Evolutionary conservation across 805 yeast species (phyloP).

Genomic region (Wickerhamomyces xylosicus): DNA sequence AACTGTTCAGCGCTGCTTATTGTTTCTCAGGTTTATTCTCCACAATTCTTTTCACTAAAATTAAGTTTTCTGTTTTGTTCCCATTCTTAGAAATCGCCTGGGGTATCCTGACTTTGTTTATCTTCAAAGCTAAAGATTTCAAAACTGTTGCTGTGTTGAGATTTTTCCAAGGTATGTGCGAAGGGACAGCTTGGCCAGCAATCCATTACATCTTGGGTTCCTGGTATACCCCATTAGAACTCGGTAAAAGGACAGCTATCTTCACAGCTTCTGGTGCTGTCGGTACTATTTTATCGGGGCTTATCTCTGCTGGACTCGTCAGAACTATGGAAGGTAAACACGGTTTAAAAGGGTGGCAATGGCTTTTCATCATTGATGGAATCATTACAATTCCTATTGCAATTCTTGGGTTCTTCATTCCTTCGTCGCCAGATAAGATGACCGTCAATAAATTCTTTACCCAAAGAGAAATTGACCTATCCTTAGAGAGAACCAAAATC

Average conservation of each 20-base stretch:
- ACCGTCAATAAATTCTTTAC: constrained; percentile 9
- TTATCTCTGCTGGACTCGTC: constrained; percentile 32
- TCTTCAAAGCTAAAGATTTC: constrained; percentile 1
- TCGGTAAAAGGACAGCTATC: constrained; percentile 10
- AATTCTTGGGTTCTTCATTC: constrained; percentile 36
- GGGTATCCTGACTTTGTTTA: constrained; percentile 41
- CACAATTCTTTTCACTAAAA: constrained; percentile 3
- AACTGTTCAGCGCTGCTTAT: constrained; percentile 3
- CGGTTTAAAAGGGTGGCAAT: constrained; percentile 23
- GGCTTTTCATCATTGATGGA: constrained; percentile 37
- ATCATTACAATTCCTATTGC: constrained; percentile 39
- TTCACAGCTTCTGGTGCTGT: constrained; percentile 9
- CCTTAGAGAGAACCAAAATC: constrained; percentile 6
- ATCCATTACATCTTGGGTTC: constrained; percentile 11
- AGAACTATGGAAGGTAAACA: constrained; percentile 25
- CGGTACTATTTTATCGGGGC: constrained; percentile 20
- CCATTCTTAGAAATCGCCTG: constrained; percentile 5
- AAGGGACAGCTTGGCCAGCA: constrained; percentile 12
- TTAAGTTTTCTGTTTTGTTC: constrained; percentile 2
- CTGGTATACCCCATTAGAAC: constrained; percentile 6
- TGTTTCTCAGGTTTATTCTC: constrained; percentile 1
- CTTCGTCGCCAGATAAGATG: constrained; percentile 26
- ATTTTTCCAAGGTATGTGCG: constrained; percentile 40
- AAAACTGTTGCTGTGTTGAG: constrained; percentile 35
- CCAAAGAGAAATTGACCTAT: constrained; percentile 10